Evolutionary conservation across 345 rosid genomes (phyloP), one percentile per base, ranked within the genome.

Genomic region (Excoecaria agallocha): DNA sequence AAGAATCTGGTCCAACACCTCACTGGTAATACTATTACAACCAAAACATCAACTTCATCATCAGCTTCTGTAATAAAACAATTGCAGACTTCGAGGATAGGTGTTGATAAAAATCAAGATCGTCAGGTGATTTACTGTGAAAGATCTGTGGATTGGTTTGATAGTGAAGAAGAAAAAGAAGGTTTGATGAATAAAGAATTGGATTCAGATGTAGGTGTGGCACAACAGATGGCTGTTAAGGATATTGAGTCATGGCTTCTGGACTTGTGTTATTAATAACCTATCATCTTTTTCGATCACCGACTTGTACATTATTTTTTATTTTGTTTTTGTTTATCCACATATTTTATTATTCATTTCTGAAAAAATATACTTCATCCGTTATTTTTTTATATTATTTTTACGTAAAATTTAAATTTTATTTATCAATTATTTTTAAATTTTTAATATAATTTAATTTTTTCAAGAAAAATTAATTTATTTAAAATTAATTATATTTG

Each of bases 181-280:
- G 46, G 2, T 2, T 3, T 16, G 17, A 8, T 57, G 61, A 52
- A 57, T 13, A 7, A 51, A 19, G 25, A 30, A 30, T 3, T 22
- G 62, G 4, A 25, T 20, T 59, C 19, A 59, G 30, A 0, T 25
- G 16, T 3, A 39, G 19, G 22, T 9, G 10, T 25, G 30, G 12
- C 41, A 19, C 12, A 64, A n/a, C 48, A 64, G 50, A 19, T 19
- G 50, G 50, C 50, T 16, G 50, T 64, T 17, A 43, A n/a, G 12
- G 68, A 41, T 30, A 39, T 64, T n/a, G 68, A 64, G 12, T 64
- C 68, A 64, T 64, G 50, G 68, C 68, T 41, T 41, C 35, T 64
- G 20, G 68, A 64, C 43, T 8, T 19, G 7, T 25, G n/a, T n/a
- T n/a, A 25, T 54, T 54, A 54, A 54, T 1, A 30, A 30, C 30